These are phyloP conservation scores for Rhizoclosmatium sp. DNA, from an alignment of 192 early-diverging fungal species.

Conservation along the genomic window DNA sequence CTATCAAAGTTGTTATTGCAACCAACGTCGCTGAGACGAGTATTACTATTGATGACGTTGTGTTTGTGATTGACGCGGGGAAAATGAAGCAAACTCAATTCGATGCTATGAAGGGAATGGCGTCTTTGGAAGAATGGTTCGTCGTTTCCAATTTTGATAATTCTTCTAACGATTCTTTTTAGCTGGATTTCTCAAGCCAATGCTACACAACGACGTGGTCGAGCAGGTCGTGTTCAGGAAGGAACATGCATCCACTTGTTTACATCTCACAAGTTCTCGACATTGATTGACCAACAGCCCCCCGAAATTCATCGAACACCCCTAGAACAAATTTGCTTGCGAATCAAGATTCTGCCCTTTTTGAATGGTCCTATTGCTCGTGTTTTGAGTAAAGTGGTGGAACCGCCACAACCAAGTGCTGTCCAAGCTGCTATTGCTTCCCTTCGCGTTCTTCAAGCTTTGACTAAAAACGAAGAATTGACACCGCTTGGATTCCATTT, in stretches of 20 bases:
- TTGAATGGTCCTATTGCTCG: conserved; percentile 54
- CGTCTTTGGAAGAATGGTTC: conserved; percentile 63
- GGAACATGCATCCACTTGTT: conserved; percentile 86
- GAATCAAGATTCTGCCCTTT: conserved; percentile 56
- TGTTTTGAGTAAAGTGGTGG: conserved; percentile 48
- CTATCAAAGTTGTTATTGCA: conserved; percentile 76
- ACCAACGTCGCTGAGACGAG: conserved; percentile 86
- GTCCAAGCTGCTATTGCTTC: conserved; percentile 68
- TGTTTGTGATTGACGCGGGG: conserved; percentile 77
- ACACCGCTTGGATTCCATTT: conserved; percentile 78
- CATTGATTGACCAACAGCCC: conserved; percentile 62
- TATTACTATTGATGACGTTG: conserved; percentile 83
- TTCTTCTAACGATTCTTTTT: not conserved
- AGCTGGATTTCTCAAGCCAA: conserved; percentile 57
- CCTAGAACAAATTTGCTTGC: conserved; percentile 72
- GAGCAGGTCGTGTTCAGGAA: conserved; percentile 80
- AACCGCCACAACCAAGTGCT: conserved; percentile 68
- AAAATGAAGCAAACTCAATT: conserved; percentile 76
- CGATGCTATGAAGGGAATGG: conserved; percentile 70
- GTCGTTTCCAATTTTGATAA: conserved; percentile 52
- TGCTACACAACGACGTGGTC: conserved; percentile 55
- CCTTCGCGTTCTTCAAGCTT: conserved; percentile 38
- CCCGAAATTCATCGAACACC: conserved; percentile 86
- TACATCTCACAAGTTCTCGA: conserved; percentile 60
- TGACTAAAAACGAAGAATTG: conserved; percentile 58